phyloP scores from a whole-genome alignment of 345 rosid genomes.

The Eucalyptus pumila region DNA sequence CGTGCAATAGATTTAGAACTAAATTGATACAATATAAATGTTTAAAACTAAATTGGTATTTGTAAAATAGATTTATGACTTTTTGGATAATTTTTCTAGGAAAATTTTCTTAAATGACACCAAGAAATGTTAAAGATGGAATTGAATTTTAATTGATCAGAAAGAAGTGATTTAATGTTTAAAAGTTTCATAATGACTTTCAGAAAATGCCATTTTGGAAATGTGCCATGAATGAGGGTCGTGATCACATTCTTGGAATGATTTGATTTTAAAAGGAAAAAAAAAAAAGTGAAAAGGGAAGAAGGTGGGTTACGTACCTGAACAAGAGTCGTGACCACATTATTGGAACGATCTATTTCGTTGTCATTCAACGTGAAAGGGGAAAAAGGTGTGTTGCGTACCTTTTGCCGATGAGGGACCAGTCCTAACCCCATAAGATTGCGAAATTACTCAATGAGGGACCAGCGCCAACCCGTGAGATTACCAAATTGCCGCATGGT shows the following conservation, averaged over 20 bases:
- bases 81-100: too few species aligned
- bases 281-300: too few species aligned
- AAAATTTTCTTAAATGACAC: not conserved
- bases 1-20: accelerated
- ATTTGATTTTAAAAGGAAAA: too few species aligned
- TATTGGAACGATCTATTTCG: too few species aligned
- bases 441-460: not conserved
- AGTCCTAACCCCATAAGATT: not conserved
- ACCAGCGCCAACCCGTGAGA: not conserved
- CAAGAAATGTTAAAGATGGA: not conserved
- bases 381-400: not conserved
- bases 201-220: not conserved
- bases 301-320: not conserved
- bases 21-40: too few species aligned
- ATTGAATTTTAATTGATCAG: not conserved
- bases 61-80: too few species aligned
- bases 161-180: not conserved
- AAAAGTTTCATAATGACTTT: not conserved
- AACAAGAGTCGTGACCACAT: not conserved
- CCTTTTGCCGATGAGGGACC: not conserved
- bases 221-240: not conserved
- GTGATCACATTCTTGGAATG: not conserved
- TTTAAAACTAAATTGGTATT: too few species aligned
- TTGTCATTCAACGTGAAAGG: not conserved
- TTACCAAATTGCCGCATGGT: not conserved